These are phyloP conservation scores for Geranium brycei DNA, from an alignment of 345 rosid genomes.

Conservation along the genomic window DNA sequence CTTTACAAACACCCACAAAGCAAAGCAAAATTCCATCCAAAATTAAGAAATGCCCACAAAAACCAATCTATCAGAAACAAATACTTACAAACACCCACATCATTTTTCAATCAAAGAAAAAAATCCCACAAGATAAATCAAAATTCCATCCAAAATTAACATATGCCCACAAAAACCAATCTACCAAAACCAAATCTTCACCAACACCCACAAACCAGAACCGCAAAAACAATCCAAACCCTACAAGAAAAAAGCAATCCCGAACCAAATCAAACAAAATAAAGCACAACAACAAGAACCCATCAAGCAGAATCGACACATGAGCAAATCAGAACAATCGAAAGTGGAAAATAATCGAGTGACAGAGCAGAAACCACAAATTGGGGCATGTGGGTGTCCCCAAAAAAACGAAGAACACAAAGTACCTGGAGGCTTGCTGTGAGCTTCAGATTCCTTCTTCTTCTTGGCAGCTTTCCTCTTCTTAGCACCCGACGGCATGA, in stretches of 20 bases:
- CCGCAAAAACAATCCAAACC: background rate
- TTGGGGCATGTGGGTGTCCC: conserved; percentile 2
- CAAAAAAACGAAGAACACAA: conserved; percentile 6
- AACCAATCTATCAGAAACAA: no score
- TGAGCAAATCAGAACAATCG: background rate
- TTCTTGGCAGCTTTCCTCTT: background rate
- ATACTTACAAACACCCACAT: background rate
- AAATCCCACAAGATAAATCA: no score
- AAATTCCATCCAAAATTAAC: no score
- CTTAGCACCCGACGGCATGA: background rate
- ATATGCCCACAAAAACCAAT: no score
- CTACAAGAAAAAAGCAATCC: background rate
- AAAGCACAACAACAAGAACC: background rate
- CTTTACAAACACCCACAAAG: no score
- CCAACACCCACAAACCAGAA: background rate
- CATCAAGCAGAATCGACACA: conserved; percentile 1
- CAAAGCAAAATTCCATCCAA: no score
- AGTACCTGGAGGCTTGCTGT: conserved; percentile 23
- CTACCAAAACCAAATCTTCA: background rate
- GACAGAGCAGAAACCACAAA: conserved; percentile 1
- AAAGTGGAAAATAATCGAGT: background rate
- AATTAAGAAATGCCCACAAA: no score
- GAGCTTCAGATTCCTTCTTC: background rate
- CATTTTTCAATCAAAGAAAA: conserved; percentile 9
- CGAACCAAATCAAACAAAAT: conserved; percentile 9